Percentiles rank a stretch among this genome's conserved stretches.
phyloP scores from a whole-genome alignment of 208 protist species.

The Trypanosoma mega region DNA sequence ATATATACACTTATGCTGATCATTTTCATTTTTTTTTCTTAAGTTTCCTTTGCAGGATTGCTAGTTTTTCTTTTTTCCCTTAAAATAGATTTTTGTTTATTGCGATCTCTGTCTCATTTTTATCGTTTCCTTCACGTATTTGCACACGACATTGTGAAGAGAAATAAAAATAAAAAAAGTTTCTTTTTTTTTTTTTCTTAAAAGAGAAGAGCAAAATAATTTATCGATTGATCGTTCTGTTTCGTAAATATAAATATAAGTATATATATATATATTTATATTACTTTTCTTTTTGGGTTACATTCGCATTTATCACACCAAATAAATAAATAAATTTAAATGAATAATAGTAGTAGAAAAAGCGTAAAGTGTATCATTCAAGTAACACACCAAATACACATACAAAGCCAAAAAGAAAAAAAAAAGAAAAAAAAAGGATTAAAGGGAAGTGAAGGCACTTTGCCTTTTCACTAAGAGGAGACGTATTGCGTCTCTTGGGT shows the following conservation, averaged over 20 bases:
- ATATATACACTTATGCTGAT: not conserved
- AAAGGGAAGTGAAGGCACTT: not conserved
- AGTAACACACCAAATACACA: not conserved
- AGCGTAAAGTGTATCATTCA: not conserved
- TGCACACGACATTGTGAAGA: too few species aligned
- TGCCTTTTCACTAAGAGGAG: too few species aligned
- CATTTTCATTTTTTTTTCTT: not conserved
- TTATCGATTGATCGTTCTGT: not conserved
- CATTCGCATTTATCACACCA: too few species aligned
- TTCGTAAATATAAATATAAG: not conserved
- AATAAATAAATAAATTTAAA: slow-evolving; percentile 1
- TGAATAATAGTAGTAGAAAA: slow-evolving; percentile 6
- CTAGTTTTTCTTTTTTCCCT: too few species aligned
- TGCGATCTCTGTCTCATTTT: too few species aligned
- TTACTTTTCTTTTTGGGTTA: not conserved
- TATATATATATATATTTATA: slow-evolving; percentile 9
- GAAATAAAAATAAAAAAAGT: too few species aligned
- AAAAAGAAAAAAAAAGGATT: not conserved
- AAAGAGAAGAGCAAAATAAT: too few species aligned
- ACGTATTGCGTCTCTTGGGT: too few species aligned
- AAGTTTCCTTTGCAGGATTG: too few species aligned
- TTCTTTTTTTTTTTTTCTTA: too few species aligned
- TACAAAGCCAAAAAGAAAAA: not conserved
- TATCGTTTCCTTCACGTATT: too few species aligned
- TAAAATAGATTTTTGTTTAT: too few species aligned